A percentile compares a stretch with the other conserved stretches of the same genome.
These are phyloP conservation scores for Trypanosoma cruzi DNA, from an alignment of 208 protist species.

Conservation along the genomic window DNA sequence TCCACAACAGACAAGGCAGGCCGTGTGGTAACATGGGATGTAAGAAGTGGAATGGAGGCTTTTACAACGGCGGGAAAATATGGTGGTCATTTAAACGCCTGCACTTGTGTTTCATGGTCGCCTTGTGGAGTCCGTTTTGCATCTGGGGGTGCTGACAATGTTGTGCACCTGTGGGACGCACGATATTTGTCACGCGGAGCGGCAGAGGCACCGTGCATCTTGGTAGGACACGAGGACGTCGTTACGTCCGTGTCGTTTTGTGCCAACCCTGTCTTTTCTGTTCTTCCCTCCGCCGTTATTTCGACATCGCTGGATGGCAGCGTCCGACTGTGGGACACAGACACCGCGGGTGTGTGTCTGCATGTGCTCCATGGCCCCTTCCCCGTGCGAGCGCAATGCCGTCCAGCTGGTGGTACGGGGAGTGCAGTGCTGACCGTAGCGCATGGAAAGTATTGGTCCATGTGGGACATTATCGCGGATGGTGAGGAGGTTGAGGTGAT, in stretches of 20 bases:
- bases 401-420: conserved; percentile 35
- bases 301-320: conserved; percentile 84
- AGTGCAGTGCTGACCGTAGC: conserved; percentile 32
- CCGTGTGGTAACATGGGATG: conserved; percentile 73
- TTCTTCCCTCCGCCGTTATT: conserved; percentile 58
- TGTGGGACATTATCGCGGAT: conserved; percentile 47
- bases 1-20: conserved; percentile 70
- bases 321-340: conserved; percentile 71
- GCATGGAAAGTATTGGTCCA: conserved; percentile 66
- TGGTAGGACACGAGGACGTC: conserved; percentile 83
- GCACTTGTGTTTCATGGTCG: conserved; percentile 76
- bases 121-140: conserved; percentile 78
- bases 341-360: conserved; percentile 57
- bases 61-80: conserved; percentile 54
- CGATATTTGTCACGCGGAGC: conserved; percentile 44
- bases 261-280: conserved; percentile 29
- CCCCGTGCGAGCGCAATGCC: conserved; percentile 70
- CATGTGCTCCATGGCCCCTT: conserved; percentile 43
- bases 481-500: conserved; percentile 30
- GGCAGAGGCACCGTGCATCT: conserved; percentile 41
- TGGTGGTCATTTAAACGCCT: conserved; percentile 60
- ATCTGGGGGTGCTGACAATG: conserved; percentile 66
- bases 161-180: conserved; percentile 83
- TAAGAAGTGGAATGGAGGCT: conserved; percentile 57
- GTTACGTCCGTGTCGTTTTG: conserved; percentile 79